These are phyloP conservation scores for Monosporozyma servazzii DNA, from an alignment of 805 yeast genomes.

Conservation along the genomic window DNA sequence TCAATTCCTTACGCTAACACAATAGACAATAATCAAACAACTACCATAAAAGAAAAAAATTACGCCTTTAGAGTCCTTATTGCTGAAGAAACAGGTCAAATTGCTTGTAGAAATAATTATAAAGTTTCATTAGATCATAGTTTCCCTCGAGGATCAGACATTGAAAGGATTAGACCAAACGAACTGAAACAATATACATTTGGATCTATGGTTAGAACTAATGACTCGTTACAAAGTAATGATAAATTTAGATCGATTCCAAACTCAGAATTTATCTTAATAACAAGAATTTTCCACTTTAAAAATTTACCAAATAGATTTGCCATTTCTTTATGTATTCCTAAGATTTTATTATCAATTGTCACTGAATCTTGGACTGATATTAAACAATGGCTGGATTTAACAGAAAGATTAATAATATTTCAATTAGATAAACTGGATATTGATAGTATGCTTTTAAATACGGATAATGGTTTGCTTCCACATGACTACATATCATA, in stretches of 20 bases:
- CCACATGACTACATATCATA: slow-evolving; percentile 3
- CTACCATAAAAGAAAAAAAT: not conserved
- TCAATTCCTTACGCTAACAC: slow-evolving; percentile 9
- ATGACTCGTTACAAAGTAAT: slow-evolving; percentile 15
- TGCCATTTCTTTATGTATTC: slow-evolving; percentile 30
- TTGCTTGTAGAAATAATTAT: slow-evolving; percentile 30
- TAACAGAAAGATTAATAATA: slow-evolving; percentile 21
- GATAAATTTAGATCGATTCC: slow-evolving; percentile 26
- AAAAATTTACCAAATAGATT: slow-evolving; percentile 17
- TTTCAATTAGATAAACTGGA: not conserved
- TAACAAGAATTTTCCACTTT: slow-evolving; percentile 29
- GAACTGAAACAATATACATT: slow-evolving; percentile 33
- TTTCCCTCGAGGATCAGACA: slow-evolving; percentile 14
- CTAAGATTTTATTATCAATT: slow-evolving; percentile 19
- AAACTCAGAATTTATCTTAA: slow-evolving; percentile 25
- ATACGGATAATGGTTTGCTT: not conserved
- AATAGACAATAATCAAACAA: not conserved
- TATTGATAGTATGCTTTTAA: not conserved
- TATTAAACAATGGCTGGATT: slow-evolving; percentile 23
- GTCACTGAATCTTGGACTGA: slow-evolving; percentile 30
- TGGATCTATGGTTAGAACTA: slow-evolving; percentile 32
- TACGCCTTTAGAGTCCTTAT: slow-evolving; percentile 29
- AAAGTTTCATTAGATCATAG: slow-evolving; percentile 28
- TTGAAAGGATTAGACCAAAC: slow-evolving; percentile 24
- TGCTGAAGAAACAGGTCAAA: slow-evolving; percentile 32